A percentile compares a stretch with the other conserved stretches of the same genome.
Evolutionary conservation across 83 land plant species (phyloP).

Genomic region (Diphasiastrum complanatum): DNA sequence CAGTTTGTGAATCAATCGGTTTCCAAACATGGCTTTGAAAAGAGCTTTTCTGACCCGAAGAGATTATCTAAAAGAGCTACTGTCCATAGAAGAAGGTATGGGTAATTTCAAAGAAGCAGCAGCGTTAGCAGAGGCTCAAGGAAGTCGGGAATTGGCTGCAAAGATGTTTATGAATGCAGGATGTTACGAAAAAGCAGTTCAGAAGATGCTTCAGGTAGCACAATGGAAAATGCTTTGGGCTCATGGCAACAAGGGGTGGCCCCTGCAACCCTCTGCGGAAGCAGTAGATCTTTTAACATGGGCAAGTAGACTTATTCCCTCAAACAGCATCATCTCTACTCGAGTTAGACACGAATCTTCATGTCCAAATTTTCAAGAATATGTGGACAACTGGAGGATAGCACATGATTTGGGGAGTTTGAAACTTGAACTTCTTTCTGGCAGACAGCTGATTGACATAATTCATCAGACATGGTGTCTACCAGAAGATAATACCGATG

Average conservation of each 20-base stretch:
- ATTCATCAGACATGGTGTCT: slow-evolving; percentile 17
- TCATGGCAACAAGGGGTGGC: slow-evolving; percentile 42
- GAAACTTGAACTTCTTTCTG: slow-evolving; percentile 16
- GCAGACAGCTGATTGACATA: slow-evolving; percentile 26
- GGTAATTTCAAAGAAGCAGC: slow-evolving; percentile 53
- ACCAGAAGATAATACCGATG: no score
- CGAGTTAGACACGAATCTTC: slow-evolving; percentile 24
- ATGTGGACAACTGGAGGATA: neutral
- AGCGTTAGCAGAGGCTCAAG: slow-evolving; percentile 33
- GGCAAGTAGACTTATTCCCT: slow-evolving; percentile 33
- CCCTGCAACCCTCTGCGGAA: slow-evolving; percentile 22
- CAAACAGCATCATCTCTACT: slow-evolving; percentile 7
- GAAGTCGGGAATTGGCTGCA: slow-evolving; percentile 38
- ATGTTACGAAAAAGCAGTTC: slow-evolving; percentile 23
- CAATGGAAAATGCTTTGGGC: slow-evolving; percentile 37
- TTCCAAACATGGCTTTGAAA: slow-evolving; percentile 27
- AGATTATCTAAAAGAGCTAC: slow-evolving; percentile 41
- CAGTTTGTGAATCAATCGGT: slow-evolving; percentile 42
- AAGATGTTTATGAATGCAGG: slow-evolving; percentile 45
- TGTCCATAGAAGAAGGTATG: slow-evolving; percentile 38
- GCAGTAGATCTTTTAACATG: slow-evolving; percentile 33
- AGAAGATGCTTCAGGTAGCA: slow-evolving; percentile 28
- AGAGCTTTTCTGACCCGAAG: slow-evolving; percentile 37
- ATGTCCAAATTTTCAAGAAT: neutral
- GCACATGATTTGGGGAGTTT: slow-evolving; percentile 10